phyloP scores from a whole-genome alignment of 257 asterid genomes.

The Petrea volubilis region DNA sequence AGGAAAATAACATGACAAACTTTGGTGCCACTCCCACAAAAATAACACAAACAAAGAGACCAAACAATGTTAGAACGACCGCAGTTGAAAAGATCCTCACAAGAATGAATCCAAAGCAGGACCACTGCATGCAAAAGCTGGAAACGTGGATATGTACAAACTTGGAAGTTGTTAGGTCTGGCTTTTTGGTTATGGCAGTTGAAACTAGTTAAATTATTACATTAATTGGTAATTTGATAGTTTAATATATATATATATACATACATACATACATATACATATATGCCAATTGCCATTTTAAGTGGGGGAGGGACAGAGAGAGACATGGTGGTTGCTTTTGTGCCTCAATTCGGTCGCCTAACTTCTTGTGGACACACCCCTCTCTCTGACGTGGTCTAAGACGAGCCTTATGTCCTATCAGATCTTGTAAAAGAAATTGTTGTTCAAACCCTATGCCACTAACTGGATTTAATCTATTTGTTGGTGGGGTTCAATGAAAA shows the following conservation, averaged over 20 bases:
- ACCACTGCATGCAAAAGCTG: no score
- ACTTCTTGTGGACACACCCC: slow-evolving; percentile 38
- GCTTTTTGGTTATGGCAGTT: not conserved
- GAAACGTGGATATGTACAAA: not conserved
- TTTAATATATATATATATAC: no score
- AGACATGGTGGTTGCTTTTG: slow-evolving; percentile 44
- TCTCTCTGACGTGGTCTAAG: slow-evolving; percentile 45
- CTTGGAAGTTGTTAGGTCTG: not conserved
- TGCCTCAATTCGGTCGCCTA: slow-evolving; percentile 40
- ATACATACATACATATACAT: no score
- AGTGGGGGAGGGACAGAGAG: slow-evolving; percentile 40
- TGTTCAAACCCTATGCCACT: not conserved
- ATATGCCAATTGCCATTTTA: no score
- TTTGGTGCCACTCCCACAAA: no score
- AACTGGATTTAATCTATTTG: not conserved
- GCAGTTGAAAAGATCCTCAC: no score
- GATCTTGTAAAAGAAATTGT: not conserved
- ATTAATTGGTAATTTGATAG: not conserved
- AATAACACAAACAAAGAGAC: no score
- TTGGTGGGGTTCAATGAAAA: not conserved
- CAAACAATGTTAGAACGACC: no score
- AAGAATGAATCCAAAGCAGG: no score
- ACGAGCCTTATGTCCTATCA: slow-evolving; percentile 36
- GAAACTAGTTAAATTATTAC: not conserved
- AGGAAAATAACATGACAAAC: no score